These are phyloP conservation scores for Orbilia blumenaviensis DNA, from an alignment of 2,329 filamentous ascomycete genomes.

Conservation along the genomic window DNA sequence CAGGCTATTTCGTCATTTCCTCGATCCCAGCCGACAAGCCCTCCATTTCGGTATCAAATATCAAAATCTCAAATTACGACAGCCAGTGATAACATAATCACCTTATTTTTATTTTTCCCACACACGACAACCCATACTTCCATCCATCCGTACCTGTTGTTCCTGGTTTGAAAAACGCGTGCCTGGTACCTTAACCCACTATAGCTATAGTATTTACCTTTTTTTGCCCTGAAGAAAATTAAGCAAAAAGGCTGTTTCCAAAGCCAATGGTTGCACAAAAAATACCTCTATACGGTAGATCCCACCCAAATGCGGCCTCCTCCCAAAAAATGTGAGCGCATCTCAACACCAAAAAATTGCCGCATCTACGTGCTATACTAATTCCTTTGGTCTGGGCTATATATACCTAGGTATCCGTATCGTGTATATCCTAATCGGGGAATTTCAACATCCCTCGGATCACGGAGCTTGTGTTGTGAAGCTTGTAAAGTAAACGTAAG, in stretches of 20 bases:
- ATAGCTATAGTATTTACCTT: too few species aligned
- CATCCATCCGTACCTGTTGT: neutral
- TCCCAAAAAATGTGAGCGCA: too few species aligned
- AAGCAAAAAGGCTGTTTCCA: neutral
- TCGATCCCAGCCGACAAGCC: neutral
- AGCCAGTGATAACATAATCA: neutral
- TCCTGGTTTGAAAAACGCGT: neutral
- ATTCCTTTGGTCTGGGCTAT: neutral
- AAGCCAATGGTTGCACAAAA: neutral
- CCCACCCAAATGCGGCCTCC: neutral
- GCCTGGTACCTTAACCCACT: neutral
- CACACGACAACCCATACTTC: neutral
- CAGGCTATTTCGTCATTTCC: neutral
- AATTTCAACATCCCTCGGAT: constrained; percentile 30
- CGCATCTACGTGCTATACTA: neutral
- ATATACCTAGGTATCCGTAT: neutral
- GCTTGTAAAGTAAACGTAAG: too few species aligned
- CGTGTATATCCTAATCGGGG: constrained; percentile 28
- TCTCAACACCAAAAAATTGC: neutral
- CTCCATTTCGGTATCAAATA: neutral
- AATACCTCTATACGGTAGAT: neutral
- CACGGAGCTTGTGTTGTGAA: neutral
- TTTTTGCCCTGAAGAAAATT: neutral
- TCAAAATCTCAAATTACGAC: neutral
- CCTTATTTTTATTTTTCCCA: neutral